A percentile compares a stretch with the other conserved stretches of the same genome.
Conservation (phyloP, 2,329 filamentous ascomycete genomes). For the Pezicula neosporulosa region DNA sequence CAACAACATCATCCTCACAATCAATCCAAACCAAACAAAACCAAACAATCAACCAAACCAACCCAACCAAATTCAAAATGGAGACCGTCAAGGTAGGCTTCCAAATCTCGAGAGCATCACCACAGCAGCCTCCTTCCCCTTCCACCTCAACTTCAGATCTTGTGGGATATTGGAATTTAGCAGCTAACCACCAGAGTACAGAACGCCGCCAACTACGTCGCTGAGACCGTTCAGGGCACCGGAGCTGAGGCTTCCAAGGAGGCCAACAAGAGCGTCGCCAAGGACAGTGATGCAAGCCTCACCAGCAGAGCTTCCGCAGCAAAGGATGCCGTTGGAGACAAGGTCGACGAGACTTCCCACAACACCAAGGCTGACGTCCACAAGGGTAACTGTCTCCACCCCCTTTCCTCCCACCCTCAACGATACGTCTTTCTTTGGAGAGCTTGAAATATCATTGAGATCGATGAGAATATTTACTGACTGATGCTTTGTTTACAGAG, state of each 20-base stretch:
- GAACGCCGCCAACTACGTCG: conserved; percentile 54
- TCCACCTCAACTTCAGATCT: background rate
- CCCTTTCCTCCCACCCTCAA: background rate
- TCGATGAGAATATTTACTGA: background rate
- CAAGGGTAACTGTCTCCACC: conserved; percentile 33
- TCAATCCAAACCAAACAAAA: conserved; percentile 16
- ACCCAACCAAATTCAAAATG: conserved; percentile 25
- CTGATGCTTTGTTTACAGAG: conserved; percentile 19
- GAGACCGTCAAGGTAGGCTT: conserved; percentile 29
- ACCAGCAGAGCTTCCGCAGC: conserved; percentile 45
- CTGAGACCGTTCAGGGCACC: conserved; percentile 48
- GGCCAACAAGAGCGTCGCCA: conserved; percentile 54
- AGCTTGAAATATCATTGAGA: background rate
- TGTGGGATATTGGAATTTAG: conserved; percentile 6
- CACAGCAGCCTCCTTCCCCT: background rate
- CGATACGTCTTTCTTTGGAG: background rate
- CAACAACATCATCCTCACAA: conserved; percentile 10
- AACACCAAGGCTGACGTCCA: conserved; percentile 44
- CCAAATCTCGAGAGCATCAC: background rate
- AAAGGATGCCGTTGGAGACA: conserved; percentile 47
- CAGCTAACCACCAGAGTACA: conserved; percentile 15
- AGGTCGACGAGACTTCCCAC: conserved; percentile 49
- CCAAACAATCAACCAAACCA: conserved; percentile 11
- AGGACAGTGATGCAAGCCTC: conserved; percentile 42
- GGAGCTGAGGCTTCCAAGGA: conserved; percentile 49